phyloP scores from a whole-genome alignment of 352 stramenopile species.

The Phytophthora syringae region DNA sequence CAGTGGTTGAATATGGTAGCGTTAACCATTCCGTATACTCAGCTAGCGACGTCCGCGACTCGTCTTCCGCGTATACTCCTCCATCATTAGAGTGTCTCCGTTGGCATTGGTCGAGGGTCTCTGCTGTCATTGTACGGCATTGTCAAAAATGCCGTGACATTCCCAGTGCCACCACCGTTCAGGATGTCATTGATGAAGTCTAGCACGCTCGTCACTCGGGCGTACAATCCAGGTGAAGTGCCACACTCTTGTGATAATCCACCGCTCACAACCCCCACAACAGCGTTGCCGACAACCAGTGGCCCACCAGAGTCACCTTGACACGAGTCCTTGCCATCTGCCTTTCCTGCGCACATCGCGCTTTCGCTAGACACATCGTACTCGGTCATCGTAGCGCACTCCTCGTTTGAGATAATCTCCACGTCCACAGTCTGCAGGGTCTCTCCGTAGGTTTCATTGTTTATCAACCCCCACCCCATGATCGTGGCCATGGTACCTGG shows the following conservation, averaged over 20 bases:
- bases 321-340: background rate
- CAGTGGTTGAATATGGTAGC: too few relatives aligned
- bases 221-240: background rate
- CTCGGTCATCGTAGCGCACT: background rate
- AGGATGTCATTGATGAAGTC: background rate
- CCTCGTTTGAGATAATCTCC: background rate
- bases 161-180: background rate
- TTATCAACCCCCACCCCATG: background rate
- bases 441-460: background rate
- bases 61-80: too few relatives aligned
- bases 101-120: background rate
- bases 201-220: background rate
- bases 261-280: constrained; percentile 2
- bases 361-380: background rate
- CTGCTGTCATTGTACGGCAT: background rate
- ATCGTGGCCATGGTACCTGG: background rate
- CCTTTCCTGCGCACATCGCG: background rate
- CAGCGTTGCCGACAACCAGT: background rate
- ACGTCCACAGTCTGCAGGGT: background rate
- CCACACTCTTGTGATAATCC: background rate
- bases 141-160: background rate
- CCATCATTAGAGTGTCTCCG: too few relatives aligned
- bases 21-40: too few relatives aligned
- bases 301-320: constrained; percentile 1
- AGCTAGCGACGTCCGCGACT: too few relatives aligned